Base-by-base conservation (phyloP, 768 basidiomycete genomes). In the Dacryopinax primogenitus region DNA sequence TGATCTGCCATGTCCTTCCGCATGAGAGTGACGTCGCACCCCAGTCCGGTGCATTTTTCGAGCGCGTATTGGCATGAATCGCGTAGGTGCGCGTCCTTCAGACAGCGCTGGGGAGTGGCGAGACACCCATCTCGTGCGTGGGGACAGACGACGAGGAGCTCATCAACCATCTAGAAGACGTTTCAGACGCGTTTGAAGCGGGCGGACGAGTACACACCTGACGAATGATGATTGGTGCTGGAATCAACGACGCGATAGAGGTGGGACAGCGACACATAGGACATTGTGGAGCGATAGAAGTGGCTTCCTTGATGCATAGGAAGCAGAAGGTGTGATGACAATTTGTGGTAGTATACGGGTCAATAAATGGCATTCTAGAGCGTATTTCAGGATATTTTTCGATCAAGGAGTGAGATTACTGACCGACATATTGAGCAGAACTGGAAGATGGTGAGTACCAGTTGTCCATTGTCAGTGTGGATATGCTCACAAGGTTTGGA, bases 271-370 rank as follows among this genome's bases (percentile, higher is more conserved):
- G 83, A 75, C 94, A 92, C 33, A 95, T 84, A 12, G 92, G 92
- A 73, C 92, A 95, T 67, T 86, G 84, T 0, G 81, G 77, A 6
- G 85, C 83, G 66, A 87, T 82, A 13, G 75, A 73, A 2, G 94
- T 79, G 0, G 92, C 88, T 62, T 79, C 78, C n/a, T 77, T 69
- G 66, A 93, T 88, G 71, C 92, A 95, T 33, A 84, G 85, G n/a
- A 76, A 75, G 73, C 92, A 95, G 73, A 94, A 94, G 0, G 90
- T 94, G 72, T 92, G 92, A 66, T 82, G 79, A 70, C 92, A 94
- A 7, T 86, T 83, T 39, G 75, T 80, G 0, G 89, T 86, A 0
- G 87, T 88, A 0, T 80, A 81, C 11, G 92, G 92, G 33, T 90
- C 82, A 7, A 83, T 76, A 71, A 93, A 92, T 1, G 90, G 88